Evolutionary conservation across 2,329 filamentous ascomycete species (phyloP).

Genomic region (Fusarium hainanense): DNA sequence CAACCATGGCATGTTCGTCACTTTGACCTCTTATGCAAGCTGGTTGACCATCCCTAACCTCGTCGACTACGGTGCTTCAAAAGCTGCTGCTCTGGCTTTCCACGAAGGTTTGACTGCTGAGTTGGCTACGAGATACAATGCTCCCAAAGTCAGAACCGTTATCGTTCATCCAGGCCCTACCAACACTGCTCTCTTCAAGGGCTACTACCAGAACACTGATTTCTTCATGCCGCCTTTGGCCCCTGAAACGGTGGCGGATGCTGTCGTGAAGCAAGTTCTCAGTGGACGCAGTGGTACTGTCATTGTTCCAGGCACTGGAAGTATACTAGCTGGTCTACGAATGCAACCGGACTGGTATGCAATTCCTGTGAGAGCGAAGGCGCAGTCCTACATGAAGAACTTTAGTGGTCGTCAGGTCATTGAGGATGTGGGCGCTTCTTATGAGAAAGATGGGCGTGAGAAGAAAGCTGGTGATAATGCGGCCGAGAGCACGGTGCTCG

Average conservation of each 20-base stretch:
- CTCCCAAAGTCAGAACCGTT: conserved; percentile 73
- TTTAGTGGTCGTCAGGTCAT: conserved; percentile 62
- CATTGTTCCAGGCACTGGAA: conserved; percentile 57
- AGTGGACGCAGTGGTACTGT: conserved; percentile 61
- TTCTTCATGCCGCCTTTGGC: conserved; percentile 51
- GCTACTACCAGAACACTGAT: conserved; percentile 66
- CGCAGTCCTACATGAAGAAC: conserved; percentile 55
- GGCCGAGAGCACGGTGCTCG: conserved; percentile 54
- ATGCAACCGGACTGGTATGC: conserved; percentile 73
- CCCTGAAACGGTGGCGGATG: conserved; percentile 57
- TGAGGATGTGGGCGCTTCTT: conserved; percentile 56
- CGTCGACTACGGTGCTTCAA: conserved; percentile 75
- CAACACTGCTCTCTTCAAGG: conserved; percentile 50
- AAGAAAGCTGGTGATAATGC: conserved; percentile 40
- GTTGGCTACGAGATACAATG: conserved; percentile 68
- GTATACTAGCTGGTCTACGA: conserved; percentile 57
- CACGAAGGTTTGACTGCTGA: conserved; percentile 74
- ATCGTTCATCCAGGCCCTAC: conserved; percentile 66
- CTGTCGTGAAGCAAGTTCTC: conserved; percentile 62
- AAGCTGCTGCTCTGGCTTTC: conserved; percentile 73
- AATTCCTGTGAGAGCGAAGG: conserved; percentile 60
- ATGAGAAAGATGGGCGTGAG: conserved; percentile 40
- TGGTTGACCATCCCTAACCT: conserved; percentile 71
- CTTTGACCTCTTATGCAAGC: conserved; percentile 72
- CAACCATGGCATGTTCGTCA: conserved; percentile 80